Base-by-base conservation (phyloP, 1,284 basidiomycete species). In the Pulveroboletus ridleyi region DNA sequence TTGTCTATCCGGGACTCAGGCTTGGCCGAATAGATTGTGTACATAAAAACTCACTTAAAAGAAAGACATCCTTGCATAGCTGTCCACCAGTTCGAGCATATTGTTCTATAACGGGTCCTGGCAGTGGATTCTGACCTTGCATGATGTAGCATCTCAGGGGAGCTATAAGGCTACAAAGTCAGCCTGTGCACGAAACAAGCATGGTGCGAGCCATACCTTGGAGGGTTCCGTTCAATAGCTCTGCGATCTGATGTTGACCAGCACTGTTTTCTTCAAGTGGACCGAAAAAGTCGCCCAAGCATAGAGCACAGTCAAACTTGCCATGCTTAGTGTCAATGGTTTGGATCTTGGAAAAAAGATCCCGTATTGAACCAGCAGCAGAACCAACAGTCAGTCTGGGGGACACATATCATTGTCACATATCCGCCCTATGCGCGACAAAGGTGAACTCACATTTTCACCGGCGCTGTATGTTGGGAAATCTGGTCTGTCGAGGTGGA, bases 101-200 rank as follows among this genome's bases (percentile, higher is more conserved):
- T 73, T 88, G 91, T 68, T 90, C 88, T 65, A 92, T 84, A 10
- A 97, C 88, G 44, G 81, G 76, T 44, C 84, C 79, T 4, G 96
- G 95, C 23, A 98, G 78, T 2, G 89, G 85, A 68, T 89, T 81
- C 64, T 88, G 86, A 35, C 95, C 96, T 76, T 95, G 89, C 84
- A 95, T 95, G 68, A 98, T 90, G 80, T 98, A 99, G 64, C 95
- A 96, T 68, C 94, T 90, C 29, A 98, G 81, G 9, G 97, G 95
- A 47, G 91, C 94, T 92, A 72, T 9, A 59, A 65, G 33, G 29
- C 42, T 50, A 66, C 64, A 61, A 62, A 52, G 60, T 69, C 42
- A 69, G 65, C 50, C n/a, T 63, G 54, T n/a, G 47, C 62, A 25
- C 44, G 23, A 42, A 47, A 46, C 55, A 39, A 35, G 61, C 33